Evolutionary conservation across 1,284 basidiomycete species (phyloP), one percentile per base, ranked within the genome.

Genomic region (Leccinum glutinopallens): DNA sequence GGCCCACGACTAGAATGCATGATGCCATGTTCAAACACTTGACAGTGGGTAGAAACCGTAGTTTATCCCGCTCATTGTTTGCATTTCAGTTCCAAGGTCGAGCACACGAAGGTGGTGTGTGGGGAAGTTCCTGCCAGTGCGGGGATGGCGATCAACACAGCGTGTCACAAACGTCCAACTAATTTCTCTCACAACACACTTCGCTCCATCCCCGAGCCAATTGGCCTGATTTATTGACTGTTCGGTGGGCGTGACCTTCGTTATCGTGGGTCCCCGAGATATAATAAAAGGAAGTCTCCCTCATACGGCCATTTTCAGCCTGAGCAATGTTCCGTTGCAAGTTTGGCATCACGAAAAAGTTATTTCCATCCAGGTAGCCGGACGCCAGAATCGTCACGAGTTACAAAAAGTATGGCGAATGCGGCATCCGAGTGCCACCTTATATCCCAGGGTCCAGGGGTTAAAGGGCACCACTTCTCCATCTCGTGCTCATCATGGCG

Each of bases 401-500:
- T 59, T 58, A 49, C 43, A 1, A 32, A 25, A 7, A 17, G 9
- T 15, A 8, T 51, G 15, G 22, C 49, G 49, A 8, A 51, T 51
- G 49, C 49, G 22, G 22, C 53, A 41, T 58, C 22, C 5, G 22
- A 22, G 37, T 3, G n/a, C 6, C 41, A 4, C 41, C 35, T 61
- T 70, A 67, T 62, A 71, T 55, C 46, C 17, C 33, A 39, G 15
- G 15, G 19, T 6, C 17, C 15, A 8, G 17, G 32, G 19, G 33
- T 35, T 37, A 49, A 58, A 37, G 6, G 32, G 41, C 15, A 19
- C 9, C n/a, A 41, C 33, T 25, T 49, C 49, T 32, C 19, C 59
- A 46, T 60, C 62, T 64, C 37, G 46, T 53, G 3, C 17, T 9
- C 51, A 37, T 32, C 64, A 73, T 75, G 72, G 56, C 69, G 13